Base-by-base conservation (phyloP, 1,139 yeast genomes). In the Kurtzmaniella quercitrusa region DNA sequence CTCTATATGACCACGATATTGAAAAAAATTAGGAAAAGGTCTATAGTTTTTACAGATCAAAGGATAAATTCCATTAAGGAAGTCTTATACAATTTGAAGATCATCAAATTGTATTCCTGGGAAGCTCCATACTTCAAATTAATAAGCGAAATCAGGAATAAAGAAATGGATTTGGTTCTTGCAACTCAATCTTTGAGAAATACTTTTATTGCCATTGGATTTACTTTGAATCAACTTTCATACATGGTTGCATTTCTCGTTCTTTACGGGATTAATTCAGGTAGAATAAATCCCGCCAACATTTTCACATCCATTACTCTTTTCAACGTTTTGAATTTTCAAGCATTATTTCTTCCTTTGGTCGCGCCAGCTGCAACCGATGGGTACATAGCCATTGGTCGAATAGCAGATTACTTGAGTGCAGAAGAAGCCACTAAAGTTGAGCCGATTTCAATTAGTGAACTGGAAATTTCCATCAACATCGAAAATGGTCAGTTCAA, bases 271-370 rank as follows among this genome's bases (percentile, higher is more conserved):
- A 61, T 80, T 5, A 54, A 47, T 38, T 50, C 52, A 41, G 68
- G 71, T 35, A 63, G 70, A 16, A 71, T 77, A 47, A 66, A 70
- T 45, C 82, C 94, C 0, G 91, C 88, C 3, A 65, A 74, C 32
- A 78, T 88, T n/a, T 88, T 88, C 56, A 77, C 96, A 0, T 82
- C 95, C 11, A 66, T 88, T 39, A 74, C 91, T 0, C 68, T 86
- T 42, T 88, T 87, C 66, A 80, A 80, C 51, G 71, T 78, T 32
- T 64, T 74, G 51, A 54, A 76, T 3, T 60, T 62, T 43, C 69
- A 67, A 46, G 63, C 73, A 21, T 66, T 85, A 54, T 68, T 86
- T 56, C 63, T 85, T 38, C 95, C 95, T 16, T 67, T 86, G 63
- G 82, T 84, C 50, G 60, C 82, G 42, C 80, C 87, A 20, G 65